A percentile compares a stretch with the other conserved stretches of the same genome.
Evolutionary conservation across 768 basidiomycete species (phyloP).

Genomic region (Clavaria fumosa): DNA sequence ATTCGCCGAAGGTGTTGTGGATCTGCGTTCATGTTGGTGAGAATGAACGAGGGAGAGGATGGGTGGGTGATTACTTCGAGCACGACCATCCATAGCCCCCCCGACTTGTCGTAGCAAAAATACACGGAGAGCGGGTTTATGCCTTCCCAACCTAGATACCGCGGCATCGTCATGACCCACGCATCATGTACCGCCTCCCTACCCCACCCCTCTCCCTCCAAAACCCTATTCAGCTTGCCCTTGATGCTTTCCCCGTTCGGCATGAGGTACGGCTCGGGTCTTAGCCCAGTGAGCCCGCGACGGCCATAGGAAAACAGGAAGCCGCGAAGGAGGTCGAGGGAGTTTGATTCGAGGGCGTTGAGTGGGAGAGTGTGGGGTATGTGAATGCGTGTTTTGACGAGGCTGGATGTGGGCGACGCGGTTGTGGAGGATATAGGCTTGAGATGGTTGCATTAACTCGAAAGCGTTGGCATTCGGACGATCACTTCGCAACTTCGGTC

Average conservation of each 20-base stretch:
- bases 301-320: conserved; percentile 43
- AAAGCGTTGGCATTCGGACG: no score
- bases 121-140: conserved; percentile 61
- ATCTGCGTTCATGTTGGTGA: conserved; percentile 22
- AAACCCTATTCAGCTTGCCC: conserved; percentile 24
- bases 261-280: conserved; percentile 29
- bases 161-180: conserved; percentile 69
- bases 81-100: conserved; percentile 26
- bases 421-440: conserved; percentile 35
- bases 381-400: conserved; percentile 36
- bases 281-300: conserved; percentile 29
- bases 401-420: conserved; percentile 35
- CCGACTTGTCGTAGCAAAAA: conserved; percentile 34
- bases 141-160: conserved; percentile 47
- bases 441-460: no score
- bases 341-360: conserved; percentile 30
- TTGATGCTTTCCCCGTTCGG: conserved; percentile 17
- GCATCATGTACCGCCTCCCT: conserved; percentile 26
- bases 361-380: conserved; percentile 47
- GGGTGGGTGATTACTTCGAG: conserved; percentile 32
- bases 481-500: no score
- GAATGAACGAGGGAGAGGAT: background rate
- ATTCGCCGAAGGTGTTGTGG: conserved; percentile 64
- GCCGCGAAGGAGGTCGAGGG: conserved; percentile 31
- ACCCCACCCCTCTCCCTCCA: conserved; percentile 19